These are phyloP conservation scores for Oryza nivara DNA, from an alignment of 176 grass and related monocot species.

Conservation along the genomic window DNA sequence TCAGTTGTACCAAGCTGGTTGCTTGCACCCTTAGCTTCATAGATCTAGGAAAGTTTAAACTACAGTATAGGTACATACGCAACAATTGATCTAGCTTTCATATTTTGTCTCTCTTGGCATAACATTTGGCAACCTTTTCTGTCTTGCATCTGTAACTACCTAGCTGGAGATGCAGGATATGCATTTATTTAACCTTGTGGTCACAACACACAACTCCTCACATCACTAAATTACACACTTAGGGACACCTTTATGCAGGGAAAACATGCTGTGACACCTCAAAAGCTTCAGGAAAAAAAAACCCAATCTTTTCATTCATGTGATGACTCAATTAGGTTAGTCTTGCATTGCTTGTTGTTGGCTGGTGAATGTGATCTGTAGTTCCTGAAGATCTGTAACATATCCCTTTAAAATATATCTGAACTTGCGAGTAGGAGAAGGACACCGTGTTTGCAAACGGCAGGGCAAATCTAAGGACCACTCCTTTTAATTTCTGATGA, in stretches of 20 bases:
- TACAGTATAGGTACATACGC: not conserved
- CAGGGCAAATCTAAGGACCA: conserved; percentile 39
- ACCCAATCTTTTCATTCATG: not conserved
- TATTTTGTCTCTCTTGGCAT: not conserved
- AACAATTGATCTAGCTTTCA: not conserved
- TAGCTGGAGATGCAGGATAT: conserved; percentile 23
- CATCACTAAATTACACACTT: not conserved
- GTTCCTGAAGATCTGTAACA: not conserved
- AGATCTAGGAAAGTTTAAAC: not conserved
- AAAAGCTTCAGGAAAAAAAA: conserved; percentile 29
- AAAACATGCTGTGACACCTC: conserved; percentile 22
- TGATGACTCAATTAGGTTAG: conserved; percentile 24
- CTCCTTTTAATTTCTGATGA: not conserved
- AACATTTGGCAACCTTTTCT: not conserved
- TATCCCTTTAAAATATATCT: not conserved
- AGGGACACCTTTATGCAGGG: not conserved
- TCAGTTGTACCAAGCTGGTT: not conserved
- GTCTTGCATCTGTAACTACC: not conserved
- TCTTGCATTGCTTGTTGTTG: not conserved
- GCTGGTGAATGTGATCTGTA: conserved; percentile 29
- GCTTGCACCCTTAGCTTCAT: not conserved
- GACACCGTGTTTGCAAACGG: conserved; percentile 26
- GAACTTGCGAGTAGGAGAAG: not conserved
- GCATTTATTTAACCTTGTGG: conserved; percentile 16
- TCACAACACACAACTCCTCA: not conserved